Conservation (phyloP, 73 alveolate species). For the Tetrahymena borealis region DNA sequence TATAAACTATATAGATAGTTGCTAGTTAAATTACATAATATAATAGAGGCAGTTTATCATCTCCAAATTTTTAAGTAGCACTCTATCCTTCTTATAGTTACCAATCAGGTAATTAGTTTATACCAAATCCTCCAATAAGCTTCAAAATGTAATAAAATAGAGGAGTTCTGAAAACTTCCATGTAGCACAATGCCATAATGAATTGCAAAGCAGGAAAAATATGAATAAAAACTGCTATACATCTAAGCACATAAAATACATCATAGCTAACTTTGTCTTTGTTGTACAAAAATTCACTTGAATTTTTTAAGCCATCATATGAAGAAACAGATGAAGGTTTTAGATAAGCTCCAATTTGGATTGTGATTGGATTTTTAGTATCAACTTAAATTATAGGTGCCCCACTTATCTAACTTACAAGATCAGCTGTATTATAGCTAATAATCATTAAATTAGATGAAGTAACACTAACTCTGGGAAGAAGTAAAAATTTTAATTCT, state of each 20-base stretch:
- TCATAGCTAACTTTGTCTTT: not conserved
- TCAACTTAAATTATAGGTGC: not conserved
- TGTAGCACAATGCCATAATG: not conserved
- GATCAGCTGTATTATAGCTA: not conserved
- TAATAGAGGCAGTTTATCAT: not conserved
- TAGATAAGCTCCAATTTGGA: not conserved
- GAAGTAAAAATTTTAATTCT: not conserved
- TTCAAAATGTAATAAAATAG: not conserved
- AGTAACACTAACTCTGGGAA: not conserved
- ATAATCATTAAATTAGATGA: not conserved
- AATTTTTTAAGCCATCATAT: not conserved
- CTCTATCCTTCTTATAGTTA: not conserved
- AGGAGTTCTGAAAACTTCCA: not conserved
- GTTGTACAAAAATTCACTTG: not conserved
- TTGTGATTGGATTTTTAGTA: not conserved
- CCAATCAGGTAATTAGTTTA: not conserved
- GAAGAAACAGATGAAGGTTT: not conserved
- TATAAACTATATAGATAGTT: not conserved
- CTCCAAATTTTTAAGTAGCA: not conserved
- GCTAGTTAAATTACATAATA: not conserved
- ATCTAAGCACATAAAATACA: not conserved
- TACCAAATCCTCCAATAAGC: not conserved
- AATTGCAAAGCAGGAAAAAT: not conserved
- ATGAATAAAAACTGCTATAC: not conserved
- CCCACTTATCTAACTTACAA: not conserved